Conservation (phyloP, 768 basidiomycete genomes). For the Termitomyces sp. region DNA sequence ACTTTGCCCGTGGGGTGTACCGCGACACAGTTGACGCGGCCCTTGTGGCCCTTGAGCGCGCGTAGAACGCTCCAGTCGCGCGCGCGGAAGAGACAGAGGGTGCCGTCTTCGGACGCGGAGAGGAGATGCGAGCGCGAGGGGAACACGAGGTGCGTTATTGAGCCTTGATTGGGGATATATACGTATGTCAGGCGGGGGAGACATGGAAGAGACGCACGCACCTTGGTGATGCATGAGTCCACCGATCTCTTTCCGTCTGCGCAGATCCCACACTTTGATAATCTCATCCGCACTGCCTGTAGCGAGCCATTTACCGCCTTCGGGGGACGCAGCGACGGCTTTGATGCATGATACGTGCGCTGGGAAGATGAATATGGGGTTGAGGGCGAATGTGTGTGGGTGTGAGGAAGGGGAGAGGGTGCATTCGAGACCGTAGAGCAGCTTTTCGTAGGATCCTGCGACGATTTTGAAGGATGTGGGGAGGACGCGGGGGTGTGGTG, state of each 20-base stretch:
- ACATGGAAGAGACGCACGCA: conserved; percentile 27
- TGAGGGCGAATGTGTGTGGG: conserved; percentile 32
- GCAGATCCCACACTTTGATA: conserved; percentile 94
- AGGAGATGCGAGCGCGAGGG: conserved; percentile 87
- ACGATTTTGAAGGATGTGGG: conserved; percentile 79
- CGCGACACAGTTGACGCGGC: conserved; percentile 83
- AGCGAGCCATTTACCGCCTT: conserved; percentile 94
- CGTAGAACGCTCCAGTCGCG: conserved; percentile 94
- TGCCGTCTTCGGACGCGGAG: conserved; percentile 91
- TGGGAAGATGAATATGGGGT: conserved; percentile 93
- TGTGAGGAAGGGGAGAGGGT: conserved; percentile 28
- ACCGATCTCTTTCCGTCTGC: conserved; percentile 89
- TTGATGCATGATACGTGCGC: conserved; percentile 95
- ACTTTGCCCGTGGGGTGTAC: conserved; percentile 94
- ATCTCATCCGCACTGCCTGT: conserved; percentile 96
- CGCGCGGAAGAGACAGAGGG: conserved; percentile 84
- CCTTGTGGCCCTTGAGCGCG: conserved; percentile 88
- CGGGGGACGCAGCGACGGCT: conserved; percentile 81
- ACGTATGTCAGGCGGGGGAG: not conserved
- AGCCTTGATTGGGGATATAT: conserved; percentile 47
- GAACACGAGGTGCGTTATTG: conserved; percentile 85
- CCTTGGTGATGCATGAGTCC: conserved; percentile 95
- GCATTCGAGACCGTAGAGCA: conserved; percentile 87
- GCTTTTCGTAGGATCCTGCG: conserved; percentile 94
- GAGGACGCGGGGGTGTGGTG: conserved; percentile 17